Evolutionary conservation across 2,329 filamentous ascomycete genomes (phyloP), one percentile per base, ranked within the genome.

Genomic region (Fonsecaea erecta): DNA sequence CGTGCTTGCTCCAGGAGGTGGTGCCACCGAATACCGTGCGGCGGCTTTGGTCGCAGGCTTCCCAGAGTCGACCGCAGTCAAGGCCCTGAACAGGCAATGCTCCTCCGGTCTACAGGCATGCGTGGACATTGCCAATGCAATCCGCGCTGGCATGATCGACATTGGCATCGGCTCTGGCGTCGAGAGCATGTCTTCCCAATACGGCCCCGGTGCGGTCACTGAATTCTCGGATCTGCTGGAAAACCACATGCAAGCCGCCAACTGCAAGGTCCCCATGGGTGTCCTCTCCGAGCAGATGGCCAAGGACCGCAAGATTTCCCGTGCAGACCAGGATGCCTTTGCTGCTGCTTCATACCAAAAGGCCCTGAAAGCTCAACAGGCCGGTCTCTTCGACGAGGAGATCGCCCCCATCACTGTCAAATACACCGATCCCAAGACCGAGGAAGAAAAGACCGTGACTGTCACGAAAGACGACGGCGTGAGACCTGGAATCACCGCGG

Each of bases 261-360:
- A 97, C 85, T 99, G 95, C 88, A 97, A 96, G 82, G 94, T 98
- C 2, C 89, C 93, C 77, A 98, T 98, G 95, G 94, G 94, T 73
- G 86, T 93, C 11, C 84, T 98, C 56, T 97, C 92, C 30, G 95
- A 99, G 81, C 80, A 94, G 75, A 97, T 98, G 94, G 95, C 94
- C 72, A 90, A 92, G 80, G 92, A 93, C 77, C 87, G 90, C 74
- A 83, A 85, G 65, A 86, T 98, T 75, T 75, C 82, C 63, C 90
- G 95, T 67, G 80, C 83, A 11, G 82, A 85, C 59, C 95, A 98
- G 80, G 95, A 99, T 77, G 86, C 87, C n/a, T 99, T 98, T 78
- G 95, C 95, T 14, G 94, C 94, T n/a, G 80, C 84, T 2, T 96
- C 92, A 46, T 98, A 96, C 84, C 89, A 93, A 72, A 98, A 97